Percentiles rank a stretch among this genome's conserved stretches.
Conservation (phyloP, 371 early-diverging fungal species). For the Dichotomocladium elegans region DNA sequence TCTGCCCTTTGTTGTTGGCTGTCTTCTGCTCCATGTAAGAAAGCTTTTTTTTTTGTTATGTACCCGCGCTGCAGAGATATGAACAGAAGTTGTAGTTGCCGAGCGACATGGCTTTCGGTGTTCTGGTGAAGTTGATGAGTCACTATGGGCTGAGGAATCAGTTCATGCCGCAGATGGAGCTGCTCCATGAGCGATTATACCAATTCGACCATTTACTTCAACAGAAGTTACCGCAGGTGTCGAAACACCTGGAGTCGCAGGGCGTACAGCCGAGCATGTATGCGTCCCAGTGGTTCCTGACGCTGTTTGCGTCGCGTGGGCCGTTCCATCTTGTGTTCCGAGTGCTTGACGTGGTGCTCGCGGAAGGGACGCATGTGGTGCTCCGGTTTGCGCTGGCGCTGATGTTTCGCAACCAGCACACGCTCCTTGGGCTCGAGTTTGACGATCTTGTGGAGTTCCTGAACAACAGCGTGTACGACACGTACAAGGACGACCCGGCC, state of each 20-base stretch:
- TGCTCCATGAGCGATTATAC: conserved; percentile 73
- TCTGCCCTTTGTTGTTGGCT: conserved; percentile 85
- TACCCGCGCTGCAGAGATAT: no score
- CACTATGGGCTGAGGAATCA: conserved; percentile 78
- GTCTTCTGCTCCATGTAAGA: conserved; percentile 78
- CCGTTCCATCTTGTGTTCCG: conserved; percentile 82
- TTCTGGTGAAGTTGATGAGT: conserved; percentile 64
- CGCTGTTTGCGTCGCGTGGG: conserved; percentile 78
- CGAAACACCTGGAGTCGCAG: conserved; percentile 66
- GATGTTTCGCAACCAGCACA: conserved; percentile 70
- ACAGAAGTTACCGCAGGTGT: conserved; percentile 64
- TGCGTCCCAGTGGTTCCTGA: conserved; percentile 82
- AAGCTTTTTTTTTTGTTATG: conserved; percentile 5
- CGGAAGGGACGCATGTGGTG: conserved; percentile 81
- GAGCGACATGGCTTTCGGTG: conserved; percentile 82
- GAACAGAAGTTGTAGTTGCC: conserved; percentile 81
- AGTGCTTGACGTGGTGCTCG: conserved; percentile 86
- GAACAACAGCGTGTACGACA: conserved; percentile 71
- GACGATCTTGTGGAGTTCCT: conserved; percentile 82
- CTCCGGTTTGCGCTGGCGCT: conserved; percentile 84
- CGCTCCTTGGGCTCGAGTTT: conserved; percentile 73
- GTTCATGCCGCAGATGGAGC: conserved; percentile 79
- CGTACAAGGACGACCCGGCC: conserved; percentile 40
- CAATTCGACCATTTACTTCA: conserved; percentile 82
- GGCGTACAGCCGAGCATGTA: conserved; percentile 77